phyloP scores from a whole-genome alignment of 2,329 filamentous ascomycete species.

The Dichotomopilus funicola region DNA sequence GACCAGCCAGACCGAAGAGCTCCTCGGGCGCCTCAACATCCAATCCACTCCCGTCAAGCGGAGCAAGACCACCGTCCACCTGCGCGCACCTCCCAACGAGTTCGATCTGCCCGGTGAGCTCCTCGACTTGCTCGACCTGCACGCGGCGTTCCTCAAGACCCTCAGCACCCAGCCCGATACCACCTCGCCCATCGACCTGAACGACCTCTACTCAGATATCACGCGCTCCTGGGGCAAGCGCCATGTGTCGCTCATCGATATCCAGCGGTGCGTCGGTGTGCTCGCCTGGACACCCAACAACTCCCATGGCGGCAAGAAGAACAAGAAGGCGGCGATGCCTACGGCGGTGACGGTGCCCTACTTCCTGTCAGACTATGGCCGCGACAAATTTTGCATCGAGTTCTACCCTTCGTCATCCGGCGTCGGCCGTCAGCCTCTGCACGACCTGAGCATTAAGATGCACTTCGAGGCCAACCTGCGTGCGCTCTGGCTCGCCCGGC shows the following conservation, averaged over 20 bases:
- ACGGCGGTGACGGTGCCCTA: slow-evolving; percentile 30
- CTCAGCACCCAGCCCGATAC: slow-evolving; percentile 60
- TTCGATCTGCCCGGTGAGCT: slow-evolving; percentile 45
- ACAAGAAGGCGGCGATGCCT: too few relatives aligned
- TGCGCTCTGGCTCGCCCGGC: slow-evolving; percentile 34
- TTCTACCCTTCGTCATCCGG: slow-evolving; percentile 31
- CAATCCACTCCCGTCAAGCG: slow-evolving; percentile 30
- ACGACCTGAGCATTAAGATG: slow-evolving; percentile 46
- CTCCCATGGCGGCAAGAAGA: not conserved
- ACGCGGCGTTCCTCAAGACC: slow-evolving; percentile 61
- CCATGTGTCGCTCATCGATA: slow-evolving; percentile 56
- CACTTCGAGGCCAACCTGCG: slow-evolving; percentile 49
- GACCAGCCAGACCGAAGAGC: slow-evolving; percentile 24
- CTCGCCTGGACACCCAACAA: slow-evolving; percentile 39
- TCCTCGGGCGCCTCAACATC: slow-evolving; percentile 38
- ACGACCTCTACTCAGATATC: slow-evolving; percentile 53
- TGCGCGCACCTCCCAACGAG: slow-evolving; percentile 30
- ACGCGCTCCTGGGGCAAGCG: slow-evolving; percentile 68
- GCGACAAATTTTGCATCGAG: slow-evolving; percentile 49
- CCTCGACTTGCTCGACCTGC: slow-evolving; percentile 55
- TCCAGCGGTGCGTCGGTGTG: slow-evolving; percentile 61
- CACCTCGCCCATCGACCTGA: slow-evolving; percentile 56
- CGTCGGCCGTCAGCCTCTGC: slow-evolving; percentile 34
- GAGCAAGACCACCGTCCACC: slow-evolving; percentile 35
- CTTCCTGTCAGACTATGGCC: slow-evolving; percentile 38